phyloP scores from a whole-genome alignment of 2,329 filamentous ascomycete species.

The Penicillium paneum region DNA sequence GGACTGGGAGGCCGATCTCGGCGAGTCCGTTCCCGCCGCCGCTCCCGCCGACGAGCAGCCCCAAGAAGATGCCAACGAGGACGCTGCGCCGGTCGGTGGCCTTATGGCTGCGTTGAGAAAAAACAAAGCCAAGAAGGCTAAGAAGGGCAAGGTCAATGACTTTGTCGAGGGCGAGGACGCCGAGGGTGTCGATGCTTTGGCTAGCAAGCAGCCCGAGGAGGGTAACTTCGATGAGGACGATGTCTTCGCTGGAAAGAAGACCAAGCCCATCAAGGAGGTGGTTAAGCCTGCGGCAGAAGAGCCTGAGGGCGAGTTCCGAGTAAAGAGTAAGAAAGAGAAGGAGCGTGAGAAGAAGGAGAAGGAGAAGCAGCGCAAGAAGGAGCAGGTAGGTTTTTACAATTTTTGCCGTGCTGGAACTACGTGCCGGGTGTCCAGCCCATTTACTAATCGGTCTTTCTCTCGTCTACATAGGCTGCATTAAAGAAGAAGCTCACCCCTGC shows the following conservation, averaged over 20 bases:
- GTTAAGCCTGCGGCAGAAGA: constrained; percentile 49
- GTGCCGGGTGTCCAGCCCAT: background rate
- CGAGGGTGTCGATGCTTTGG: constrained; percentile 46
- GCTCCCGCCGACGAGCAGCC: constrained; percentile 47
- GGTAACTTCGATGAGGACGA: constrained; percentile 79
- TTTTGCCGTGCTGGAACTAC: background rate
- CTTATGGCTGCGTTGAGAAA: constrained; percentile 78
- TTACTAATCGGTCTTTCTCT: constrained; percentile 9
- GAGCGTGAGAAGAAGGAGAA: constrained; percentile 97
- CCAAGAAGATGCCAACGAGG: constrained; percentile 50
- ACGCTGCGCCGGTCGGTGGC: constrained; percentile 59
- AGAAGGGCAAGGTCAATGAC: constrained; percentile 79
- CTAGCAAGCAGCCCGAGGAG: constrained; percentile 72
- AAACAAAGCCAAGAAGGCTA: constrained; percentile 82
- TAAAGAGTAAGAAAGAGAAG: constrained; percentile 97
- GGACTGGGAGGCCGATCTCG: constrained; percentile 92
- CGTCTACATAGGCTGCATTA: constrained; percentile 64
- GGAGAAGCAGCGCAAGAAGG: constrained; percentile 98
- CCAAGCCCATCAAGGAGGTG: constrained; percentile 43
- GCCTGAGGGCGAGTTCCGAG: constrained; percentile 58
- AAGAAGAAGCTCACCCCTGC: constrained; percentile 65
- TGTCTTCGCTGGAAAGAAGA: constrained; percentile 78
- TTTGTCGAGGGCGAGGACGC: constrained; percentile 67
- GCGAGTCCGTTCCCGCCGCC: constrained; percentile 61
- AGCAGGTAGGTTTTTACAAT: constrained; percentile 63